A percentile compares a stretch with the other conserved stretches of the same genome.
These are phyloP conservation scores for Nigrospora osmanthi DNA, from an alignment of 2,329 filamentous ascomycete species.

Conservation along the genomic window DNA sequence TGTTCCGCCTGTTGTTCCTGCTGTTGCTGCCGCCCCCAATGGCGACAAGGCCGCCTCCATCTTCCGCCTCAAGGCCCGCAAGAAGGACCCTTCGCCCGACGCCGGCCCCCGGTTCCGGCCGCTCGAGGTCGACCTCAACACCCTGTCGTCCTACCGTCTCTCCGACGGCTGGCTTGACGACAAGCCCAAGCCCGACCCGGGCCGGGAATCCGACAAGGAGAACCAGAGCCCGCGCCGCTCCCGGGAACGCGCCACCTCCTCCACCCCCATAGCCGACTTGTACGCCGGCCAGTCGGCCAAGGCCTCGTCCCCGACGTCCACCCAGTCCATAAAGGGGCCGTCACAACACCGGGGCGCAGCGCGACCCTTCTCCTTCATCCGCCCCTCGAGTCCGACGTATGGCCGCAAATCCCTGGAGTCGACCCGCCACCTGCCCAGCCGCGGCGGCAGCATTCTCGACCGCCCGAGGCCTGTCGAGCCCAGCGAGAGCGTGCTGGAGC, in stretches of 20 bases:
- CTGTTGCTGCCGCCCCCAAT: neutral
- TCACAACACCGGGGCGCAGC: neutral
- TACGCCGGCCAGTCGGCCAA: conserved; percentile 2
- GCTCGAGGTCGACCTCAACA: conserved; percentile 7
- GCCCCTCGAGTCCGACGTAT: neutral
- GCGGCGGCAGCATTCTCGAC: too few species aligned
- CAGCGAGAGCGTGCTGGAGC: conserved; percentile 6
- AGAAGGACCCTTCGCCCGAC: conserved; percentile 3
- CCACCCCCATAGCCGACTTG: conserved; percentile 6
- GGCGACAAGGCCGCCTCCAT: conserved; percentile 2
- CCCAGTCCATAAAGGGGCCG: neutral
- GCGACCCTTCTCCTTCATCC: conserved; percentile 6
- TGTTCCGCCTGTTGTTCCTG: too few species aligned
- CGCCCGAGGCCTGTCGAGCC: neutral
- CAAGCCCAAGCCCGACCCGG: neutral
- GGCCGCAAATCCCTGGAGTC: neutral
- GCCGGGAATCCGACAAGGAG: conserved; percentile 1
- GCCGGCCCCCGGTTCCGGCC: conserved; percentile 5
- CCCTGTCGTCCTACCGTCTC: conserved; percentile 3
- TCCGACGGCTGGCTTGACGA: conserved; percentile 7
- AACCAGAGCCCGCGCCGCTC: neutral
- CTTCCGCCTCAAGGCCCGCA: conserved; percentile 6
- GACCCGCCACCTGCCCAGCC: neutral
- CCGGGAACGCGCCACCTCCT: neutral
- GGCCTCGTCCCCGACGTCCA: neutral